phyloP scores from a whole-genome alignment of 108 stramenopile species.

The Pinguiococcus pyrenoidosus region DNA sequence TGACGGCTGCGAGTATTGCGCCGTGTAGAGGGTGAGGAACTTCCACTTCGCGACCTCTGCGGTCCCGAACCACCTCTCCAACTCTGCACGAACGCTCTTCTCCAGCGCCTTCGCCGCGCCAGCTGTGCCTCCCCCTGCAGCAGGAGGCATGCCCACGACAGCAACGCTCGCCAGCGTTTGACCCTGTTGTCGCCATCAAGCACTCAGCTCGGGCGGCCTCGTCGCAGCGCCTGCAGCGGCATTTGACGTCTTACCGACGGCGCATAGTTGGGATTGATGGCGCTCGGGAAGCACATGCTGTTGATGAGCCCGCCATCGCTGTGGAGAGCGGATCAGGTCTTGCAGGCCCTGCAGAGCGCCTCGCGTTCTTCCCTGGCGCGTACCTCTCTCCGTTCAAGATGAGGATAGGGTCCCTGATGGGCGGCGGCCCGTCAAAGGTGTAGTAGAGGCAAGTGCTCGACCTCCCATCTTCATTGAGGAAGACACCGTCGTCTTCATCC shows the following conservation, averaged over 20 bases:
- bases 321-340: neutral
- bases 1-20: too few relatives aligned
- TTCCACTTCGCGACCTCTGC: too few relatives aligned
- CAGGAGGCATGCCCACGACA: neutral
- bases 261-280: neutral
- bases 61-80: too few relatives aligned
- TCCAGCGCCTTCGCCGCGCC: too few relatives aligned
- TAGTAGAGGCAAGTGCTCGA: neutral
- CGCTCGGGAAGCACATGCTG: neutral
- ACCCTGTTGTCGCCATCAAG: too few relatives aligned
- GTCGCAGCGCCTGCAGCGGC: slow-evolving; percentile 9
- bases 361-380: neutral
- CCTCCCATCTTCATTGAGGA: too few relatives aligned
- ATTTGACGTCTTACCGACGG: slow-evolving; percentile 1
- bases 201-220: too few relatives aligned
- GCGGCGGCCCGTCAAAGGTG: neutral
- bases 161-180: slow-evolving; percentile 25
- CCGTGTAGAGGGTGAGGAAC: too few relatives aligned
- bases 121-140: too few relatives aligned
- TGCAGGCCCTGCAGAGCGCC: neutral
- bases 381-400: slow-evolving; percentile 27
- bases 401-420: slow-evolving; percentile 12
- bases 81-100: too few relatives aligned
- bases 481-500: too few relatives aligned
- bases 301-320: neutral